These are phyloP conservation scores for Fusarium avenaceum DNA, from an alignment of 2,329 filamentous ascomycete species.

Conservation along the genomic window DNA sequence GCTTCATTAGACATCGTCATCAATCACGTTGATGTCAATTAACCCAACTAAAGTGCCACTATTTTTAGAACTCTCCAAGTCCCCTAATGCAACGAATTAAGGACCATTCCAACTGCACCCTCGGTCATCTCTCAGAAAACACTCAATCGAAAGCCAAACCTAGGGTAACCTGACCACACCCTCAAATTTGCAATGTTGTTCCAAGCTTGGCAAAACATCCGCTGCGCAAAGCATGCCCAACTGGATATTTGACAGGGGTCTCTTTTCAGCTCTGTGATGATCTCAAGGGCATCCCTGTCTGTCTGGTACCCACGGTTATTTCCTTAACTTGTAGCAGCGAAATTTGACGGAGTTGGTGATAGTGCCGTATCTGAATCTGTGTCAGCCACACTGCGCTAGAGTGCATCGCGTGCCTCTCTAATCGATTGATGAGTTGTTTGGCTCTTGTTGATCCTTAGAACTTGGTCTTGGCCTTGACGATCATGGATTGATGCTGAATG, in stretches of 20 bases:
- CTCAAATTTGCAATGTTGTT: background rate
- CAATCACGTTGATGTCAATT: background rate
- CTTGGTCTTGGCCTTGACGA: background rate
- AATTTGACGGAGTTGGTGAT: background rate
- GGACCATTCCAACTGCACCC: background rate
- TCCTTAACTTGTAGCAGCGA: no score
- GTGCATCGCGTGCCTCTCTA: constrained; percentile 19
- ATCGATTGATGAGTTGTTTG: constrained; percentile 11
- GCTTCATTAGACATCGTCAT: no score
- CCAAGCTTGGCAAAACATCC: constrained; percentile 8
- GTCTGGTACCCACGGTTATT: background rate
- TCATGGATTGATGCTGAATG: background rate
- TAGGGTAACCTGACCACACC: background rate
- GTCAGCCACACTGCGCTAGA: constrained; percentile 34
- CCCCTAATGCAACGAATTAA: background rate
- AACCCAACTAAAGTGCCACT: background rate
- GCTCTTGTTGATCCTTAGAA: background rate
- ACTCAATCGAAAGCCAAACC: background rate
- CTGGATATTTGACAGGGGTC: constrained; percentile 6
- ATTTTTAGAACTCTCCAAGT: background rate
- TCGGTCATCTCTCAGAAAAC: background rate
- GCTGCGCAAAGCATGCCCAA: constrained; percentile 23
- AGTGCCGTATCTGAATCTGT: background rate
- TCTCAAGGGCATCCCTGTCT: constrained; percentile 21
- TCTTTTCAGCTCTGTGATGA: constrained; percentile 35